phyloP scores from a whole-genome alignment of 768 basidiomycete genomes.

The Auricularia auricula-judae region DNA sequence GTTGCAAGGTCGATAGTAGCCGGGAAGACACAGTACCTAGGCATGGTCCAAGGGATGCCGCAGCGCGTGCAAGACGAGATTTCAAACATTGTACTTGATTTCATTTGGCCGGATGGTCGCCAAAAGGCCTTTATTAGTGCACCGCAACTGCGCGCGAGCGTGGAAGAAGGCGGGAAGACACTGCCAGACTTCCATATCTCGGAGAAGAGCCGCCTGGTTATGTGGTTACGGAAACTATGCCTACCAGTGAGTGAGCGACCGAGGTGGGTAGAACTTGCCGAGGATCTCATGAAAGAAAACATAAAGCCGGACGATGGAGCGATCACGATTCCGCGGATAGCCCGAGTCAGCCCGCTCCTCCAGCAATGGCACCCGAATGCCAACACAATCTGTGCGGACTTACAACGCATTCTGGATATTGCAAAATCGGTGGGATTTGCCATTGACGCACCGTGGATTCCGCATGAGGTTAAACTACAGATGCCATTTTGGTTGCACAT shows the following conservation, averaged over 20 bases:
- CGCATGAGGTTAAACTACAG: background rate
- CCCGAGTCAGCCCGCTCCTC: background rate
- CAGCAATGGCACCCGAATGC: background rate
- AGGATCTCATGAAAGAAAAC: background rate
- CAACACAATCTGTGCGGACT: background rate
- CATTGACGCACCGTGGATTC: background rate
- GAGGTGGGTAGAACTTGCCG: background rate
- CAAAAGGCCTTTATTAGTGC: background rate
- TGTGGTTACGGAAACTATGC: background rate
- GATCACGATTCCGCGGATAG: background rate
- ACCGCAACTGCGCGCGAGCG: background rate
- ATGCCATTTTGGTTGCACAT: background rate
- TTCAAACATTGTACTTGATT: background rate
- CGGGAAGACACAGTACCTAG: background rate
- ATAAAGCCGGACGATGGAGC: background rate
- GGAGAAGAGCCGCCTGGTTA: background rate
- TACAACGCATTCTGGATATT: background rate
- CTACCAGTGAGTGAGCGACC: background rate
- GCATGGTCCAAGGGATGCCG: background rate
- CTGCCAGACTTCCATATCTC: background rate
- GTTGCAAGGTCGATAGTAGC: background rate
- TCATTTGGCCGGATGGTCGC: background rate
- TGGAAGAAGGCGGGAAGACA: background rate
- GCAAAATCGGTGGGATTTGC: background rate
- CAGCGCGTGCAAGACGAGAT: background rate